A percentile compares a stretch with the other conserved stretches of the same genome.
phyloP scores from a whole-genome alignment of 768 basidiomycete genomes.

The Leccinum rimulosum region DNA sequence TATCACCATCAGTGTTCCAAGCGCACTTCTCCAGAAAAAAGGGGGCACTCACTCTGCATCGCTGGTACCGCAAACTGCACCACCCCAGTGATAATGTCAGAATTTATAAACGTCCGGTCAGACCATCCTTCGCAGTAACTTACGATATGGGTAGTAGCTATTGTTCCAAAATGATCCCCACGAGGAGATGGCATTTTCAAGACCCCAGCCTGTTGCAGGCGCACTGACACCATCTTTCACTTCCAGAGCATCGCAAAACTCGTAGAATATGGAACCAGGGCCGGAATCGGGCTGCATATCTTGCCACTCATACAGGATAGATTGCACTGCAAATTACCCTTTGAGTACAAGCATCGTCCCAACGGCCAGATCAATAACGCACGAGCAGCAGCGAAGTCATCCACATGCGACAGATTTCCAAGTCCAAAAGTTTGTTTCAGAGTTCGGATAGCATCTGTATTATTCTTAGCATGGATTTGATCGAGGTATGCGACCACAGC shows the following conservation, averaged over 20 bases:
- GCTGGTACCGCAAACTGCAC: slow-evolving; percentile 49
- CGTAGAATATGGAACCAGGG: slow-evolving; percentile 35
- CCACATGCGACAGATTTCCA: slow-evolving; percentile 52
- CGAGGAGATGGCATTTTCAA: slow-evolving; percentile 54
- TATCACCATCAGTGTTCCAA: slow-evolving; percentile 33
- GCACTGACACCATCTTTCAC: slow-evolving; percentile 42
- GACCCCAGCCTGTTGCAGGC: slow-evolving; percentile 52
- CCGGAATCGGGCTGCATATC: slow-evolving; percentile 50
- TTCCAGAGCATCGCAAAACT: slow-evolving; percentile 41
- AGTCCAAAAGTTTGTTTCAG: slow-evolving; percentile 63
- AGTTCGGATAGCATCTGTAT: slow-evolving; percentile 45
- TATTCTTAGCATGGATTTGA: slow-evolving; percentile 45
- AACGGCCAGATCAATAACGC: slow-evolving; percentile 13
- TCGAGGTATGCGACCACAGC: slow-evolving; percentile 64
- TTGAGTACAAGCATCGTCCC: slow-evolving; percentile 11
- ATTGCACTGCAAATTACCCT: slow-evolving; percentile 38
- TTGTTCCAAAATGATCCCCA: slow-evolving; percentile 61
- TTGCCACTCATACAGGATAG: slow-evolving; percentile 69
- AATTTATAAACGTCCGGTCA: not conserved
- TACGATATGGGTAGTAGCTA: slow-evolving; percentile 45
- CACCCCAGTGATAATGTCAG: not conserved
- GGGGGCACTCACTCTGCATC: slow-evolving; percentile 45
- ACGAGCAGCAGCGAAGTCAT: slow-evolving; percentile 65
- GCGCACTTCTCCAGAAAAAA: not conserved
- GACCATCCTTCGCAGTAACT: slow-evolving; percentile 21